Evolutionary conservation across 2,329 filamentous ascomycete species (phyloP), one percentile per base, ranked within the genome.

Genomic region (Pseudogymnoascus sp.): DNA sequence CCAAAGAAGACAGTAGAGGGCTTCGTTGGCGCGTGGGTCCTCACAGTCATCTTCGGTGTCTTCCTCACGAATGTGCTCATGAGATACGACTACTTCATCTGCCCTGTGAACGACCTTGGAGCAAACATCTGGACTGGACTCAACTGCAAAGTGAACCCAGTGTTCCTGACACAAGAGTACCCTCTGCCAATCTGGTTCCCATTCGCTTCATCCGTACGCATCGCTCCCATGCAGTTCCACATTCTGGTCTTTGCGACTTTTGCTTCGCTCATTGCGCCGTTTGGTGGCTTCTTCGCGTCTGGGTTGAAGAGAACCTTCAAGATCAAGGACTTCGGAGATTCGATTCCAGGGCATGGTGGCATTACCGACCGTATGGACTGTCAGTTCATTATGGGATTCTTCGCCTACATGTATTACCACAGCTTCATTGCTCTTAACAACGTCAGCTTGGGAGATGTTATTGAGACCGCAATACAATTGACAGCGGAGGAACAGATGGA

Each of bases 331-430:
- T 99, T 99, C 78, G 95, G 95, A 69, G 91, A 99, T 77, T 96
- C 92, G 1, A 99, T 99, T 70, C 95, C 95, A 1, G 95, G 95
- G 22, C 95, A 99, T 72, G 95, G 95, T 65, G 95, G 95, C 70
- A 98, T 99, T 79, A 99, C 95, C 14, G 95, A 99, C 75, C 90
- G 95, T 66, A 98, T 99, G 93, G 95, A 99, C 74, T 99, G 95
- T 76, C 95, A 99, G 74, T 99, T 99, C 79, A 98, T 98, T 80
- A 99, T 99, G 95, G 95, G 95, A 7, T 95, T 96, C 77, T 98
- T 99, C 72, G 86, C 93, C 14, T 98, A 92, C 80, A 93, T 99
- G 84, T 99, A 99, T 79, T 99, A 96, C 78, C 93, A 97, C 75
- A 95, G 90, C 72, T 99, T 99, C 75, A 93, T 99, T 72, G 93